phyloP scores from a whole-genome alignment of 352 stramenopile species.

The Pythium apleroticum region DNA sequence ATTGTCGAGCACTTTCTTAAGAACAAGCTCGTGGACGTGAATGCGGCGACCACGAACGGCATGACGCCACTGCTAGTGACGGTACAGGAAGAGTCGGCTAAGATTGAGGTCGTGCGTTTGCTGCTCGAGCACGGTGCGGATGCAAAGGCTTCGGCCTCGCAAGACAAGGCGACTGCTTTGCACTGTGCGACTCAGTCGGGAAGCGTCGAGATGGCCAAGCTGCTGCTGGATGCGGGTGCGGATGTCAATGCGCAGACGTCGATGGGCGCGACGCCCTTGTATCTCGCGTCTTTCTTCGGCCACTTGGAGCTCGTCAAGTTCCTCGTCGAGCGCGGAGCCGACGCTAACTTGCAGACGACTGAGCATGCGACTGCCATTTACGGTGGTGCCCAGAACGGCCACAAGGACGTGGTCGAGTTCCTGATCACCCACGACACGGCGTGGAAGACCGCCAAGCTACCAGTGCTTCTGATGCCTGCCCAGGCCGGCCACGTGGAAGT shows the following conservation, averaged over 20 bases:
- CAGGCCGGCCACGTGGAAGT: conserved; percentile 28
- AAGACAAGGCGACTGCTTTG: conserved; percentile 25
- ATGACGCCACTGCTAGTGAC: conserved; percentile 30
- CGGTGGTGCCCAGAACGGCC: conserved; percentile 26
- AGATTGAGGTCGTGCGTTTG: conserved; percentile 20
- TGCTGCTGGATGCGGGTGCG: conserved; percentile 24
- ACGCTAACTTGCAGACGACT: conserved; percentile 26
- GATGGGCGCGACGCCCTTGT: conserved; percentile 26
- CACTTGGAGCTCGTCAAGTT: conserved; percentile 24
- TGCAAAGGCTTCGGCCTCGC: conserved; percentile 9
- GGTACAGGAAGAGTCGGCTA: conserved; percentile 19
- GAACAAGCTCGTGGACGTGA: conserved; percentile 27
- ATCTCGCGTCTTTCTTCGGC: conserved; percentile 29
- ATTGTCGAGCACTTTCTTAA: conserved; percentile 22
- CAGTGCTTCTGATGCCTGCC: conserved; percentile 28
- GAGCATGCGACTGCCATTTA: conserved; percentile 27
- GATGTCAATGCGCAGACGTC: conserved; percentile 29
- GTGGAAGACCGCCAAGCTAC: conserved; percentile 26
- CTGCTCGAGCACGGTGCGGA: conserved; percentile 23
- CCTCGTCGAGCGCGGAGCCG: conserved; percentile 22
- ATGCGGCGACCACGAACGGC: conserved; percentile 20
- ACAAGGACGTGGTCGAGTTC: conserved; percentile 27
- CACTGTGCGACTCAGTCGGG: conserved; percentile 26
- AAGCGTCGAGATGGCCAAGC: conserved; percentile 18
- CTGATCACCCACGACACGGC: conserved; percentile 23